Percentiles rank a stretch among this genome's conserved stretches.
These are phyloP conservation scores for Hericium coralloides DNA, from an alignment of 768 basidiomycete species.

Conservation along the genomic window DNA sequence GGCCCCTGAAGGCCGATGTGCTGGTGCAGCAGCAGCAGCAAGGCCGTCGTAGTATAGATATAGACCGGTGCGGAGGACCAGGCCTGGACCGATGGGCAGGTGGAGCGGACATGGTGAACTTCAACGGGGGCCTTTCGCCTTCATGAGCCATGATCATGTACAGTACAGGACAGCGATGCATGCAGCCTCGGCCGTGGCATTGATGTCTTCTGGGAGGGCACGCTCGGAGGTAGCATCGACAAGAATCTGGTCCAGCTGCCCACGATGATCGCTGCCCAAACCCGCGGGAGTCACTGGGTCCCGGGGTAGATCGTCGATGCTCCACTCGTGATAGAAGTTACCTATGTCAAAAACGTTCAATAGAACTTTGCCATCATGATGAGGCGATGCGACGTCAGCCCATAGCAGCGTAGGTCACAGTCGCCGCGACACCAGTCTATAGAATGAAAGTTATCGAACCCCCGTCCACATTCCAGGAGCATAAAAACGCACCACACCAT, in stretches of 20 bases:
- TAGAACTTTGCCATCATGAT: constrained; percentile 61
- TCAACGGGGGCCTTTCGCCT: constrained; percentile 61
- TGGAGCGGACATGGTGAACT: constrained; percentile 78
- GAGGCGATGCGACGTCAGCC: constrained; percentile 67
- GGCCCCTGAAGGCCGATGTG: constrained; percentile 54
- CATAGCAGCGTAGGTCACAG: constrained; percentile 96
- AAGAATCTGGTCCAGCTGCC: constrained; percentile 63
- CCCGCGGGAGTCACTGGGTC: constrained; percentile 48
- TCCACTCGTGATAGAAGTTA: constrained; percentile 75
- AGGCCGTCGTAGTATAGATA: constrained; percentile 73
- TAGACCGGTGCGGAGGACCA: constrained; percentile 95
- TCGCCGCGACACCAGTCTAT: constrained; percentile 90
- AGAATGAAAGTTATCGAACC: constrained; percentile 3
- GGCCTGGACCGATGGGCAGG: constrained; percentile 87
- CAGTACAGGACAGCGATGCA: constrained; percentile 82
- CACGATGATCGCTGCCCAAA: constrained; percentile 45
- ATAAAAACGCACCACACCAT: constrained; percentile 73
- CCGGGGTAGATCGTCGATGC: constrained; percentile 73
- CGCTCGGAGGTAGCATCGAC: constrained; percentile 56
- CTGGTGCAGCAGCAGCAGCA: constrained; percentile 64
- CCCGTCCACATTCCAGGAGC: not conserved
- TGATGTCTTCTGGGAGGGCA: constrained; percentile 29
- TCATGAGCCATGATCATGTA: constrained; percentile 71
- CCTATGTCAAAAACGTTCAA: constrained; percentile 76
- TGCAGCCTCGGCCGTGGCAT: constrained; percentile 34